phyloP scores from a whole-genome alignment of 2,329 filamentous ascomycete species.

The Boeremia lycopersici region DNA sequence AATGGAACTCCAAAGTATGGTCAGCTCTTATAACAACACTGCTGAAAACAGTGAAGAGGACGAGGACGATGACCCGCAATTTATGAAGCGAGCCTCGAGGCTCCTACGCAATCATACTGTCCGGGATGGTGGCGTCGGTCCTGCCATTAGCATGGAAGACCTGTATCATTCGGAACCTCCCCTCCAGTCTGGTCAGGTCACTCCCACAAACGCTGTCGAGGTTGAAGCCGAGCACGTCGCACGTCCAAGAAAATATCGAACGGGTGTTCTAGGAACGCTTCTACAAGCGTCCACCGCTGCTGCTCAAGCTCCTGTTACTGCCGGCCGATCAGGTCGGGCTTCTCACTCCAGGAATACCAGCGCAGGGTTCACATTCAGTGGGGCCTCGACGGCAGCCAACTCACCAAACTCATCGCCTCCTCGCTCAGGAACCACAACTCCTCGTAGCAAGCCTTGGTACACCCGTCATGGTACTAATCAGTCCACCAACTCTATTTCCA shows the following conservation, averaged over 20 bases:
- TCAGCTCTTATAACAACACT: conserved; percentile 25
- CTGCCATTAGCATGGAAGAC: conserved; percentile 32
- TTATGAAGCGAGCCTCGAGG: conserved; percentile 51
- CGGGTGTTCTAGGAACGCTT: conserved; percentile 74
- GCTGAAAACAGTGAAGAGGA: conserved; percentile 35
- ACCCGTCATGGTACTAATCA: conserved; percentile 39
- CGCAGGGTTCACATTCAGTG: conserved; percentile 35
- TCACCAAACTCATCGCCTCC: conserved; percentile 49
- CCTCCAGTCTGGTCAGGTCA: conserved; percentile 54
- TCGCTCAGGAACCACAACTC: conserved; percentile 51
- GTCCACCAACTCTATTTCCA: conserved; percentile 51
- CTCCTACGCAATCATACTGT: conserved; percentile 44
- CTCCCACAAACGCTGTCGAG: conserved; percentile 55
- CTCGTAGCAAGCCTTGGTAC: conserved; percentile 48
- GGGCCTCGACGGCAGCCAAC: conserved; percentile 44
- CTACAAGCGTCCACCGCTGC: conserved; percentile 57
- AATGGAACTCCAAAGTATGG: conserved; percentile 25
- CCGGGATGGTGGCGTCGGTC: conserved; percentile 17
- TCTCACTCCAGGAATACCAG: conserved; percentile 34
- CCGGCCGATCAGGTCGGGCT: conserved; percentile 12
- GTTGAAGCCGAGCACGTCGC: conserved; percentile 69
- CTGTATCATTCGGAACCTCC: conserved; percentile 40
- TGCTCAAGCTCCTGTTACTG: conserved; percentile 13
- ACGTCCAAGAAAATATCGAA: conserved; percentile 70
- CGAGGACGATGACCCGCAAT: conserved; percentile 33